phyloP scores from a whole-genome alignment of 176 grass and related monocot species.

The Thalia dealbata region DNA sequence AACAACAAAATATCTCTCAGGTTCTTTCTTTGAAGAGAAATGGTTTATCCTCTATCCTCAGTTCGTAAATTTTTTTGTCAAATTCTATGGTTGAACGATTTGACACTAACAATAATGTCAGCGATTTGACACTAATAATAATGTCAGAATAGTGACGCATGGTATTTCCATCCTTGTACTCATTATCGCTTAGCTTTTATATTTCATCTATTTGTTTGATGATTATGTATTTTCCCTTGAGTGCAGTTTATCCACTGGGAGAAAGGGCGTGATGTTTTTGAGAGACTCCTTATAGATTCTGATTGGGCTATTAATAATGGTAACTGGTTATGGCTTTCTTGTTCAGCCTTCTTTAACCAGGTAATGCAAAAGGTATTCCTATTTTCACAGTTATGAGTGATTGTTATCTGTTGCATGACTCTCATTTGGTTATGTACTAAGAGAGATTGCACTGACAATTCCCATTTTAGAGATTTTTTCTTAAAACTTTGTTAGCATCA shows the following conservation, averaged over 20 bases:
- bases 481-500: too few species aligned
- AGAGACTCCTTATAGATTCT: constrained; percentile 79
- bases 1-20: neutral
- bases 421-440: neutral
- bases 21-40: neutral
- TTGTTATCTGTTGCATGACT: constrained; percentile 6
- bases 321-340: constrained; percentile 91
- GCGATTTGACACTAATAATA: neutral
- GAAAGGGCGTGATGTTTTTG: constrained; percentile 82
- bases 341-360: constrained; percentile 95
- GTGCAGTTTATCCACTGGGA: constrained; percentile 92
- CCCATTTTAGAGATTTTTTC: neutral
- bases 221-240: neutral
- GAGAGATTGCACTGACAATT: constrained; percentile 4
- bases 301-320: constrained; percentile 92
- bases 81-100: neutral
- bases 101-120: neutral
- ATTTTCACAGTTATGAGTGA: neutral
- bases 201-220: neutral
- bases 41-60: neutral
- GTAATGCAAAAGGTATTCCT: constrained; percentile 9
- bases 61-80: neutral
- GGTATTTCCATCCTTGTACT: neutral
- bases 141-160: neutral
- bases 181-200: neutral